phyloP scores from a whole-genome alignment of 768 basidiomycete species.

The Russula lepida region DNA sequence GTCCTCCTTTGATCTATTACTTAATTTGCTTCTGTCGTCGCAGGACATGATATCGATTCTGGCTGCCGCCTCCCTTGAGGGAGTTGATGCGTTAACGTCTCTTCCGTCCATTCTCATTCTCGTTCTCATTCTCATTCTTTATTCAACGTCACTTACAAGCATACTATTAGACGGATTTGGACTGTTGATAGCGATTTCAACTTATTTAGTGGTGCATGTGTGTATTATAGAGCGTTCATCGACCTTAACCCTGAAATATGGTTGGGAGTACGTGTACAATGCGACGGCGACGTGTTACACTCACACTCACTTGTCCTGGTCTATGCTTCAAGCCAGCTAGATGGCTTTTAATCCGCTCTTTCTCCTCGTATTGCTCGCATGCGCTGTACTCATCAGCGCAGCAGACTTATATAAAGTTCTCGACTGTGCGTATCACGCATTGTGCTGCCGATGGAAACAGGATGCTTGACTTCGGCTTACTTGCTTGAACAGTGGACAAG shows the following conservation, averaged over 20 bases:
- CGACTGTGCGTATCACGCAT: slow-evolving; percentile 52
- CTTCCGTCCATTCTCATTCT: neutral
- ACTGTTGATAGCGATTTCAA: neutral
- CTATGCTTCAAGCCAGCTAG: slow-evolving; percentile 16
- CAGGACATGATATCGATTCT: neutral
- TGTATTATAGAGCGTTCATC: neutral
- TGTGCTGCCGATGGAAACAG: slow-evolving; percentile 23
- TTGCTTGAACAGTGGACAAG: slow-evolving; percentile 41
- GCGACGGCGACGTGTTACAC: neutral
- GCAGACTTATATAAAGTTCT: slow-evolving; percentile 77
- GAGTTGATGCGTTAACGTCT: neutral
- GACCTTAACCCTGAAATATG: slow-evolving; percentile 12
- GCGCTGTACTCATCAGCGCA: slow-evolving; percentile 36
- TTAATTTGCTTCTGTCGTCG: neutral
- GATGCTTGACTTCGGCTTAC: slow-evolving; percentile 21
- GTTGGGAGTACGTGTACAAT: slow-evolving; percentile 10
- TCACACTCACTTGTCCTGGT: neutral
- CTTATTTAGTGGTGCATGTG: neutral
- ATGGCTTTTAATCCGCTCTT: slow-evolving; percentile 26
- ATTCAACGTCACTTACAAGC: slow-evolving; percentile 2
- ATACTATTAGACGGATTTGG: slow-evolving; percentile 3
- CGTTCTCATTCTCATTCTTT: neutral
- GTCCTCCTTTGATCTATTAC: slow-evolving; percentile 6
- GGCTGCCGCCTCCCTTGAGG: neutral
- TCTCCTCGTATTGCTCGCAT: slow-evolving; percentile 28